A percentile compares a stretch with the other conserved stretches of the same genome.
Conservation (phyloP, 495 filamentous ascomycete genomes). For the Astrothelium subdiscretum region DNA sequence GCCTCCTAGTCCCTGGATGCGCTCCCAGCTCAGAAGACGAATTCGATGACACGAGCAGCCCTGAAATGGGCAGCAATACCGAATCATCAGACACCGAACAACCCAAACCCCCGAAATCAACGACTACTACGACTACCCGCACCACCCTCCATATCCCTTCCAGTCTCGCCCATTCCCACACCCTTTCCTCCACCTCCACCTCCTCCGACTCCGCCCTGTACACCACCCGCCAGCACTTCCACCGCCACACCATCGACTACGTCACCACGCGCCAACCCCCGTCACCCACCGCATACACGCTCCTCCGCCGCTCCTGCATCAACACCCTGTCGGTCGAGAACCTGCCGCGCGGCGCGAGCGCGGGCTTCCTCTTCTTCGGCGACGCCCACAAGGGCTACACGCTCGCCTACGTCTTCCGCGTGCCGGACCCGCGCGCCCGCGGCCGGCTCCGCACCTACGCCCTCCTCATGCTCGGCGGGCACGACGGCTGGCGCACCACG, state of each 20-base stretch:
- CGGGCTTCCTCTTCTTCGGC: slow-evolving; percentile 78
- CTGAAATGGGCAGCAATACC: slow-evolving; percentile 9
- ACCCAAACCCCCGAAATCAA: slow-evolving; percentile 9
- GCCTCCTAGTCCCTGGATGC: slow-evolving; percentile 19
- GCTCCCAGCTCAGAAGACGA: slow-evolving; percentile 10
- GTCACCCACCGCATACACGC: slow-evolving; percentile 64
- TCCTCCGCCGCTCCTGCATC: slow-evolving; percentile 73
- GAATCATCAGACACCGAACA: slow-evolving; percentile 22
- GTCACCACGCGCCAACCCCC: slow-evolving; percentile 73
- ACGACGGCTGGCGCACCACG: slow-evolving; percentile 63
- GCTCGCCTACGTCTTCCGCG: slow-evolving; percentile 84
- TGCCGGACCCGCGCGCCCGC: slow-evolving; percentile 77
- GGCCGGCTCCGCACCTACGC: slow-evolving; percentile 80
- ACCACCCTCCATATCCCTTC: neutral
- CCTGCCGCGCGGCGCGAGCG: slow-evolving; percentile 61
- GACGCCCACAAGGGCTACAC: slow-evolving; percentile 75
- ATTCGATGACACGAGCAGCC: slow-evolving; percentile 3
- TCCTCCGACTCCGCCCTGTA: neutral
- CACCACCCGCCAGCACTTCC: slow-evolving; percentile 22
- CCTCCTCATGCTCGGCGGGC: slow-evolving; percentile 62
- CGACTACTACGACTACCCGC: neutral
- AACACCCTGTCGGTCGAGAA: slow-evolving; percentile 78
- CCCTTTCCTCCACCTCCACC: neutral
- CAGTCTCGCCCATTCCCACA: neutral
- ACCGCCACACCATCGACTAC: slow-evolving; percentile 77